Evolutionary conservation across 208 protist genomes (phyloP).

Genomic region (Giardia muris): DNA sequence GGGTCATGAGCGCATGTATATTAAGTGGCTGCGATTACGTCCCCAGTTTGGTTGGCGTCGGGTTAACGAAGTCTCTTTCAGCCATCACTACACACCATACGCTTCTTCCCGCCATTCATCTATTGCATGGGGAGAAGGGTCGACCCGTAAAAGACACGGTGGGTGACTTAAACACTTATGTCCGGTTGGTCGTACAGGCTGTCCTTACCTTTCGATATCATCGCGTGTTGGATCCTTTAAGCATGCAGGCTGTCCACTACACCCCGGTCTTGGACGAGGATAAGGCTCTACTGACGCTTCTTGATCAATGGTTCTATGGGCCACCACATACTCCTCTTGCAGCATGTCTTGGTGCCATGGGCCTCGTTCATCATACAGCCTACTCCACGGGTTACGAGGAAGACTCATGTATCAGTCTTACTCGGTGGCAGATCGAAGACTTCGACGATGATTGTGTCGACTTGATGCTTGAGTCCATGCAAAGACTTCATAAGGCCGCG

Average conservation of each 20-base stretch:
- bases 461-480: background rate
- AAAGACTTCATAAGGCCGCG: background rate
- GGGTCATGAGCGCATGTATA: background rate
- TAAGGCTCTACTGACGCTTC: background rate
- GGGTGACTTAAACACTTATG: background rate
- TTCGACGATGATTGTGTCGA: background rate
- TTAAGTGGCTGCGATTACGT: conserved; percentile 20
- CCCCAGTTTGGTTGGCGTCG: conserved; percentile 3
- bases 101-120: background rate
- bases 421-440: background rate
- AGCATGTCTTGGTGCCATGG: background rate
- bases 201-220: background rate
- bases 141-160: background rate
- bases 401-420: background rate
- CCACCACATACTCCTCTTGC: background rate
- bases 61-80: background rate
- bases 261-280: background rate
- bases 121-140: background rate
- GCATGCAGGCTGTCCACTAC: background rate
- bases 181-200: background rate
- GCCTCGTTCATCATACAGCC: background rate
- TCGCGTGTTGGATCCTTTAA: background rate
- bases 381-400: background rate
- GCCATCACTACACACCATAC: background rate
- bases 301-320: background rate